Conservation (phyloP, 805 yeast genomes). For the Candida stauntonica region DNA sequence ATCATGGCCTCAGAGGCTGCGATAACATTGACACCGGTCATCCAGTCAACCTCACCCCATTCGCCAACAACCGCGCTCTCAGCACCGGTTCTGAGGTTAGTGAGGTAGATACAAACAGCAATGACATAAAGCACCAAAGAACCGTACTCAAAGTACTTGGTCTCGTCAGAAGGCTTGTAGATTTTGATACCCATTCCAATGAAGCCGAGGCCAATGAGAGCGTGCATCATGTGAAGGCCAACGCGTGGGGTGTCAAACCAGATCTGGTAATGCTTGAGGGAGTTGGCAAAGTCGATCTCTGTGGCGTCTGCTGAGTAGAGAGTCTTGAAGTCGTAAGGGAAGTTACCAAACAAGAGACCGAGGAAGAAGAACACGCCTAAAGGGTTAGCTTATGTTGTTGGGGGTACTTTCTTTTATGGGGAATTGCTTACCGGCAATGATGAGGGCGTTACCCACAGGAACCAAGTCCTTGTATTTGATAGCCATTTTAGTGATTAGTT, state of each 20-base stretch:
- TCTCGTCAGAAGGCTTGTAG: constrained; percentile 82
- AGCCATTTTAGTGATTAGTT: constrained; percentile 18
- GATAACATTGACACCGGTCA: constrained; percentile 84
- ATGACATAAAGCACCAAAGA: constrained; percentile 69
- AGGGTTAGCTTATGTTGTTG: constrained; percentile 4
- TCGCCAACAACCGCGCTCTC: constrained; percentile 61
- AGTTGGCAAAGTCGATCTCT: constrained; percentile 49
- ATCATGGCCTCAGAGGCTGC: constrained; percentile 85
- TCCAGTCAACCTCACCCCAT: constrained; percentile 92
- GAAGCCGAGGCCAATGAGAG: constrained; percentile 59
- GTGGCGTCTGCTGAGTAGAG: constrained; percentile 58
- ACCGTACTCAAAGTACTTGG: constrained; percentile 87
- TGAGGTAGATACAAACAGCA: constrained; percentile 73
- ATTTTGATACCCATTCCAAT: constrained; percentile 71
- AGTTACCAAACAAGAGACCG: constrained; percentile 74
- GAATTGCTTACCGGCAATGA: constrained; percentile 32
- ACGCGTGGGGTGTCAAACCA: constrained; percentile 64
- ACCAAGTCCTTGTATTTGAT: constrained; percentile 38
- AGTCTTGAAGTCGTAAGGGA: constrained; percentile 76
- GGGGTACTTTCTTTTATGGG: no score
- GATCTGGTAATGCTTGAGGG: constrained; percentile 67
- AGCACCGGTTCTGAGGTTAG: constrained; percentile 81
- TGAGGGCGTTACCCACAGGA: constrained; percentile 43
- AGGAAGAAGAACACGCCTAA: constrained; percentile 65
- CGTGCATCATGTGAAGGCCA: constrained; percentile 61